phyloP scores from a whole-genome alignment of 2,329 filamentous ascomycete genomes.

The Colletotrichum simmondsii region DNA sequence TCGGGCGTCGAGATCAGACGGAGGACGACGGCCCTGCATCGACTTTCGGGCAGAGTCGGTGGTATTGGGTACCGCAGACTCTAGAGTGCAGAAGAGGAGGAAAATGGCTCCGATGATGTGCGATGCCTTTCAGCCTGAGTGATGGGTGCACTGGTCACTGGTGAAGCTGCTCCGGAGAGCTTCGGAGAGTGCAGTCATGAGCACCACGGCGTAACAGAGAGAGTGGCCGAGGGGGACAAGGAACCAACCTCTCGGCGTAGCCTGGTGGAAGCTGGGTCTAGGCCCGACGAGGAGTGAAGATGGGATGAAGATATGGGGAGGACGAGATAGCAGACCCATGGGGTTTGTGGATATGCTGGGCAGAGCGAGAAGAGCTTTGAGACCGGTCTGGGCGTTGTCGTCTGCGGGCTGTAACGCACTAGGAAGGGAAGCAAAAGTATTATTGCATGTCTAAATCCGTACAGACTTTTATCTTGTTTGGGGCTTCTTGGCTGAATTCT shows the following conservation, averaged over 20 bases:
- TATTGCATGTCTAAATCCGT: not conserved
- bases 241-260: not conserved
- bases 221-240: not conserved
- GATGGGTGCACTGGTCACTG: not conserved
- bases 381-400: not conserved
- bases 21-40: not conserved
- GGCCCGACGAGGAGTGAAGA: not conserved
- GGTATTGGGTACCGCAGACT: not conserved
- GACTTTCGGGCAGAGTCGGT: constrained; percentile 17
- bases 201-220: not conserved
- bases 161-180: not conserved
- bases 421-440: not conserved
- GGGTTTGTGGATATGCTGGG: not conserved
- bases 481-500: not conserved
- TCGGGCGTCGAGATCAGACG: constrained; percentile 21
- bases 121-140: constrained; percentile 25
- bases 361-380: not conserved
- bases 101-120: constrained; percentile 26
- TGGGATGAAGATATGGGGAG: not conserved
- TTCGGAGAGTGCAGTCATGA: not conserved
- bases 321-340: constrained; percentile 9
- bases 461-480: not conserved
- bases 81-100: not conserved
- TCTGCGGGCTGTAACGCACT: constrained; percentile 6
- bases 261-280: not conserved